phyloP scores from a whole-genome alignment of 176 grass and related monocot species.

The Phoenix dactylifera region DNA sequence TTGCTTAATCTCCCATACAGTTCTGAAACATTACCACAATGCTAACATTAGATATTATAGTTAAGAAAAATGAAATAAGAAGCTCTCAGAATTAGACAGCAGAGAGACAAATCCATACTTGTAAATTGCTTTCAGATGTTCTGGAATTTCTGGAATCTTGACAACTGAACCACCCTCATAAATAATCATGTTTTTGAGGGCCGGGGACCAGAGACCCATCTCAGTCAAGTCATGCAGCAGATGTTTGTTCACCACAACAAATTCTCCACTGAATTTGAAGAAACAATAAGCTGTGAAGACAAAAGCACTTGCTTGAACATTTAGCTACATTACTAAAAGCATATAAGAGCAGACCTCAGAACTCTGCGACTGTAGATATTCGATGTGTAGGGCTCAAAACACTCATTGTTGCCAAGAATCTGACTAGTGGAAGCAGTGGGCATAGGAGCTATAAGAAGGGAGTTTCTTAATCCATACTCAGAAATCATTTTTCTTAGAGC shows the following conservation, averaged over 20 bases:
- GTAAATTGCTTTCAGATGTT: constrained; percentile 88
- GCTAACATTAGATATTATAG: neutral
- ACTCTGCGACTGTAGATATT: constrained; percentile 79
- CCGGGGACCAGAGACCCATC: constrained; percentile 80
- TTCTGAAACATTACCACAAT: constrained; percentile 34
- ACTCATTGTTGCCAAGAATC: constrained; percentile 98
- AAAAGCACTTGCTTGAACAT: neutral
- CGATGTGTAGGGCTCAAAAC: constrained; percentile 79
- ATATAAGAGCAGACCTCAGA: constrained; percentile 47
- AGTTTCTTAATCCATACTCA: constrained; percentile 77
- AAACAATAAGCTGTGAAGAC: neutral
- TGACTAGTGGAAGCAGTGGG: constrained; percentile 99
- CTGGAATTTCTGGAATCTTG: constrained; percentile 66
- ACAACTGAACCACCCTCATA: constrained; percentile 88
- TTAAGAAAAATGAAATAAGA: neutral
- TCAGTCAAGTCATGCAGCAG: constrained; percentile 96
- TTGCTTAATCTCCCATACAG: constrained; percentile 99
- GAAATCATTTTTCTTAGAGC: constrained; percentile 53
- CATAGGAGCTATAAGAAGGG: constrained; percentile 98
- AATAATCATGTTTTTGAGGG: constrained; percentile 86
- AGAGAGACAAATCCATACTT: constrained; percentile 38
- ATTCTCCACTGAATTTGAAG: constrained; percentile 68
- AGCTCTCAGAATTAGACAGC: neutral
- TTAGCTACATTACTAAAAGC: constrained; percentile 12
- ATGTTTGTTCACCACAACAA: constrained; percentile 98